Evolutionary conservation across 164 flowering plant species (phyloP).

Genomic region (Nymphaea thermarum): DNA sequence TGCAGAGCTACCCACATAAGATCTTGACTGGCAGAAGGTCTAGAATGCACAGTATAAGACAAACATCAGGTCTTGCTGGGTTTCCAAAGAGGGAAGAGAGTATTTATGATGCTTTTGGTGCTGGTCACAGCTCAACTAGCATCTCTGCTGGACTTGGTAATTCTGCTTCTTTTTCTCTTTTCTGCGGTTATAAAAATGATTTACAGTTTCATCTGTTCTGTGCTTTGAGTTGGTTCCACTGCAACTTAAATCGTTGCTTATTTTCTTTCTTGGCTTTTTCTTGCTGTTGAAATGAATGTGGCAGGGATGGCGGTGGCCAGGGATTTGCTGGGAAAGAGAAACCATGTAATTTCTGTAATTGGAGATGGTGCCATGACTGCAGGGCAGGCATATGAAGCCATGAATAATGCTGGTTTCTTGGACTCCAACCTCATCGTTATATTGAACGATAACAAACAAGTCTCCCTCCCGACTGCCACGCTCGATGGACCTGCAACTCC

Average conservation of each 20-base stretch:
- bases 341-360: conserved; percentile 75
- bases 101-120: conserved; percentile 82
- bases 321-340: conserved; percentile 67
- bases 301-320: conserved; percentile 88
- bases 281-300: not conserved
- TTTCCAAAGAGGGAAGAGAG: conserved; percentile 93
- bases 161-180: not conserved
- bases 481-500: conserved; percentile 89
- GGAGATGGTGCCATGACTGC: conserved; percentile 99
- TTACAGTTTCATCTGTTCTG: too few relatives aligned
- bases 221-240: too few relatives aligned
- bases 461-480: conserved; percentile 92
- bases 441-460: conserved; percentile 83
- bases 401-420: conserved; percentile 88
- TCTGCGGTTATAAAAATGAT: not conserved
- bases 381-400: conserved; percentile 96
- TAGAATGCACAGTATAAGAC: conserved; percentile 66
- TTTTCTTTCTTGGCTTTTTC: not conserved
- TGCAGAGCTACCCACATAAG: conserved; percentile 87
- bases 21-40: conserved; percentile 88
- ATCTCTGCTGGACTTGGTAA: conserved; percentile 95
- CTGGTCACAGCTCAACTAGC: conserved; percentile 94
- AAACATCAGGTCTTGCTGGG: conserved; percentile 80
- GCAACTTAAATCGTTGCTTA: too few relatives aligned
- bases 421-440: conserved; percentile 70